Conservation (phyloP, 371 early-diverging fungal genomes). For the Lichtheimia ornata region DNA sequence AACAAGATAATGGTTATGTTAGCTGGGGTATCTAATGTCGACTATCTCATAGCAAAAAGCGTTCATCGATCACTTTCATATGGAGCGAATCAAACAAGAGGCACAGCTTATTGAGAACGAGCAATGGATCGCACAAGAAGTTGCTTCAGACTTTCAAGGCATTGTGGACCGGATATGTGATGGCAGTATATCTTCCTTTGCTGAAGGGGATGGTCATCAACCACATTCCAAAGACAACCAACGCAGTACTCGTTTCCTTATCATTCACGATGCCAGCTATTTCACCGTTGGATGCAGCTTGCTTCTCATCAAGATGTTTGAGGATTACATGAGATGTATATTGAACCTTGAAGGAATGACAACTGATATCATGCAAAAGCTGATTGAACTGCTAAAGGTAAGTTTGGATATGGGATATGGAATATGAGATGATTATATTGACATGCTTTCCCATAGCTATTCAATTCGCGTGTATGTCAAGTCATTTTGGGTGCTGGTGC, state of each 20-base stretch:
- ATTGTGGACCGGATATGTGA: conserved; percentile 78
- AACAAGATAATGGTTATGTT: background rate
- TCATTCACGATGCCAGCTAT: conserved; percentile 67
- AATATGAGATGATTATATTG: background rate
- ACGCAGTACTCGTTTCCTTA: conserved; percentile 46
- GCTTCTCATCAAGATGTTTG: conserved; percentile 83
- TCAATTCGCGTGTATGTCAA: conserved; percentile 91
- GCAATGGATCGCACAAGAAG: conserved; percentile 91
- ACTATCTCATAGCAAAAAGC: conserved; percentile 67
- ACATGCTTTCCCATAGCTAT: conserved; percentile 51
- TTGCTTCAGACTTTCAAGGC: conserved; percentile 89
- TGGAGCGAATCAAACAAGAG: conserved; percentile 85
- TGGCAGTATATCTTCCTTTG: conserved; percentile 25
- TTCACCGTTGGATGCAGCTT: conserved; percentile 86
- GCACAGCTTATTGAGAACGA: conserved; percentile 91
- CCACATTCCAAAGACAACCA: conserved; percentile 9
- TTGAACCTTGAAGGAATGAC: conserved; percentile 76
- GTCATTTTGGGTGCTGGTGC: conserved; percentile 96
- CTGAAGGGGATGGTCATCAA: conserved; percentile 4
- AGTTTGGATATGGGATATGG: background rate
- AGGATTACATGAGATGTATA: conserved; percentile 84
- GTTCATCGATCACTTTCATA: conserved; percentile 88
- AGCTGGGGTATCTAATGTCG: background rate
- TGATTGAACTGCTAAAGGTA: conserved; percentile 84
- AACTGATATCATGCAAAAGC: conserved; percentile 81